phyloP scores from a whole-genome alignment of 805 yeast genomes.

The Candida ulmi region DNA sequence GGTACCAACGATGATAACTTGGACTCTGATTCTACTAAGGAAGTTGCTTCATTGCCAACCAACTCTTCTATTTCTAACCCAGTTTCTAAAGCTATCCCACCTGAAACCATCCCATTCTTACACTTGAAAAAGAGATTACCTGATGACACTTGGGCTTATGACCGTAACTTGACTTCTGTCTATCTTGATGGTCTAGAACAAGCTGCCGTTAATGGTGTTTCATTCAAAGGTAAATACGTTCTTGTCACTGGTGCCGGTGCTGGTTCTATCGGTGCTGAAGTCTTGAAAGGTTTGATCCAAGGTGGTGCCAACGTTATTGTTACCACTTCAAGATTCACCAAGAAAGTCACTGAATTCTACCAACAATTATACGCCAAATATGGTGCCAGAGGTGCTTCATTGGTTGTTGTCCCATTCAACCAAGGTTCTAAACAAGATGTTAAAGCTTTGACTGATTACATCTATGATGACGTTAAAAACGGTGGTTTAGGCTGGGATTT shows the following conservation, averaged over 20 bases:
- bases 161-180: constrained; percentile 64
- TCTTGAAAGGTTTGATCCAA: constrained; percentile 86
- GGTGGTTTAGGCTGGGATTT: constrained; percentile 98
- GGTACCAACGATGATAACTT: constrained; percentile 45
- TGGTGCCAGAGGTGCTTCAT: constrained; percentile 88
- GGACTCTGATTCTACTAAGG: constrained; percentile 57
- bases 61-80: constrained; percentile 64
- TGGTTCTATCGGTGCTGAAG: constrained; percentile 97
- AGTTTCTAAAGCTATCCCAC: constrained; percentile 67
- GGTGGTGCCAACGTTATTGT: constrained; percentile 98
- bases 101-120: constrained; percentile 89
- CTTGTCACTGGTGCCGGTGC: constrained; percentile 98
- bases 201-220: constrained; percentile 91
- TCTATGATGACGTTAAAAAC: constrained; percentile 75
- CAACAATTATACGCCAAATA: constrained; percentile 88
- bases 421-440: constrained; percentile 97
- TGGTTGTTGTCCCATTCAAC: constrained; percentile 97
- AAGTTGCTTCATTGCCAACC: constrained; percentile 80
- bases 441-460: constrained; percentile 75
- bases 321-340: constrained; percentile 93
- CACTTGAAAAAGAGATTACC: constrained; percentile 77
- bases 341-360: constrained; percentile 91
- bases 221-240: constrained; percentile 84
- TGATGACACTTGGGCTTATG: constrained; percentile 79
- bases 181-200: constrained; percentile 88